Evolutionary conservation across 768 basidiomycete genomes (phyloP).

Genomic region (Collybia mongolica): DNA sequence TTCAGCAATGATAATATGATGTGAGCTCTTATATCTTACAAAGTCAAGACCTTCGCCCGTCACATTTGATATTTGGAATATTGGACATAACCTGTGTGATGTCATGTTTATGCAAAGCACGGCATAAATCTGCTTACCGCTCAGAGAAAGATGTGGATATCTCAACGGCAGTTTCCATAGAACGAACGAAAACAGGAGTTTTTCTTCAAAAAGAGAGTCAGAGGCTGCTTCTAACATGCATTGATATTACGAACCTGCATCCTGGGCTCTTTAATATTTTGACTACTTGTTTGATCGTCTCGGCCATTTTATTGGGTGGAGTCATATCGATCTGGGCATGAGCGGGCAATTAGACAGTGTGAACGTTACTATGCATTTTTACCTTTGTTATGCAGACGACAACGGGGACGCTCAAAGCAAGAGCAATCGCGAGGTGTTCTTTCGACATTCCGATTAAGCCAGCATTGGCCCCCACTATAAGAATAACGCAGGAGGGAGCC

Average conservation of each 20-base stretch:
- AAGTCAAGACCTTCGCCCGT: slow-evolving; percentile 88
- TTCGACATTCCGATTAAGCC: slow-evolving; percentile 91
- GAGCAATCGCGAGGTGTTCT: slow-evolving; percentile 93
- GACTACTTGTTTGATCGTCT: slow-evolving; percentile 88
- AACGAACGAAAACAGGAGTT: slow-evolving; percentile 81
- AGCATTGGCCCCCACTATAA: slow-evolving; percentile 96
- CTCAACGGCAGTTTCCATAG: slow-evolving; percentile 77
- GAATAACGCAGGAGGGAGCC: slow-evolving; percentile 85
- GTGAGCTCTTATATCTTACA: slow-evolving; percentile 34
- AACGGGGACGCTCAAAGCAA: slow-evolving; percentile 92
- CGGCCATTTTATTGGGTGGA: slow-evolving; percentile 84
- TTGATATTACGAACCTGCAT: slow-evolving; percentile 60
- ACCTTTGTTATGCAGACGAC: slow-evolving; percentile 95
- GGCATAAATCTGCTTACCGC: slow-evolving; percentile 40
- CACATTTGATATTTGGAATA: slow-evolving; percentile 92
- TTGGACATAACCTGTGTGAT: slow-evolving; percentile 71
- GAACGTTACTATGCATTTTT: not conserved
- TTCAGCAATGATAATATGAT: not conserved
- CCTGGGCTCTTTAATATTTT: slow-evolving; percentile 94
- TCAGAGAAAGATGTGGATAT: slow-evolving; percentile 73
- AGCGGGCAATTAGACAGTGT: not conserved
- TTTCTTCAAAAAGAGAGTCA: slow-evolving; percentile 47
- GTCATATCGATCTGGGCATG: slow-evolving; percentile 93
- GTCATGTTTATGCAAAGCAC: slow-evolving; percentile 5
- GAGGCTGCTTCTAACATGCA: not conserved